Evolutionary conservation across 495 filamentous ascomycete species (phyloP).

Genomic region (Durotheca rogersii): DNA sequence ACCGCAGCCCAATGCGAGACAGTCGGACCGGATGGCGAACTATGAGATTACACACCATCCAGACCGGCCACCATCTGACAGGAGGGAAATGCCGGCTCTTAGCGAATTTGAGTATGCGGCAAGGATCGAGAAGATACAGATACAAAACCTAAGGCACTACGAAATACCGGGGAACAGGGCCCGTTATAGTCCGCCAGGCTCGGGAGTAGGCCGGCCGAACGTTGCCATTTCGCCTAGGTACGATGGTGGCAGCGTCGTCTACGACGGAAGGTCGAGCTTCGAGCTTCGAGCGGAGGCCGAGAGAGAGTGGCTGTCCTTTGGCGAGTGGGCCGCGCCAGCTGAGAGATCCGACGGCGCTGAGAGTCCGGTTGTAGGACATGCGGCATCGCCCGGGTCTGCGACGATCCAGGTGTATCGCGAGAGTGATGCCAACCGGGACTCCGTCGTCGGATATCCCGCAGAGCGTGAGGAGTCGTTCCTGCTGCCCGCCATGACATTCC

Average conservation of each 20-base stretch:
- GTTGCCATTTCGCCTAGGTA: slow-evolving; percentile 15
- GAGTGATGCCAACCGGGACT: slow-evolving; percentile 1
- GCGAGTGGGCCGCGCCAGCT: not conserved
- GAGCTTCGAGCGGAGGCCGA: not conserved
- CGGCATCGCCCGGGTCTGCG: not conserved
- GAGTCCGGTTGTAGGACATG: not conserved
- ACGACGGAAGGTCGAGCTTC: no score
- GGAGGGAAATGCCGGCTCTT: slow-evolving; percentile 1
- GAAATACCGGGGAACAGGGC: not conserved
- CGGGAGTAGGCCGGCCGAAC: not conserved
- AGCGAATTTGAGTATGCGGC: slow-evolving; percentile 17
- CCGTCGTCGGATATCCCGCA: slow-evolving; percentile 4
- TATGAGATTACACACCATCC: slow-evolving; percentile 27
- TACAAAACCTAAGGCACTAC: slow-evolving; percentile 5
- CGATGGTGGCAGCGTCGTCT: no score
- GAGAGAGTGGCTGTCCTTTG: not conserved
- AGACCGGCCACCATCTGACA: slow-evolving; percentile 26
- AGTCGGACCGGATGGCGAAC: slow-evolving; percentile 14
- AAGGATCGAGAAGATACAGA: slow-evolving; percentile 12
- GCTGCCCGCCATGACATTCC: slow-evolving; percentile 1
- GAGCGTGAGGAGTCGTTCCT: not conserved
- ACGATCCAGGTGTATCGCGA: slow-evolving; percentile 7
- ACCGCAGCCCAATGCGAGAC: not conserved
- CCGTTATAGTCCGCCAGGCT: not conserved
- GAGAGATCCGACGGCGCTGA: not conserved